Evolutionary conservation across 2,329 filamentous ascomycete genomes (phyloP), one percentile per base, ranked within the genome.

Genomic region (Penicillium sp.): DNA sequence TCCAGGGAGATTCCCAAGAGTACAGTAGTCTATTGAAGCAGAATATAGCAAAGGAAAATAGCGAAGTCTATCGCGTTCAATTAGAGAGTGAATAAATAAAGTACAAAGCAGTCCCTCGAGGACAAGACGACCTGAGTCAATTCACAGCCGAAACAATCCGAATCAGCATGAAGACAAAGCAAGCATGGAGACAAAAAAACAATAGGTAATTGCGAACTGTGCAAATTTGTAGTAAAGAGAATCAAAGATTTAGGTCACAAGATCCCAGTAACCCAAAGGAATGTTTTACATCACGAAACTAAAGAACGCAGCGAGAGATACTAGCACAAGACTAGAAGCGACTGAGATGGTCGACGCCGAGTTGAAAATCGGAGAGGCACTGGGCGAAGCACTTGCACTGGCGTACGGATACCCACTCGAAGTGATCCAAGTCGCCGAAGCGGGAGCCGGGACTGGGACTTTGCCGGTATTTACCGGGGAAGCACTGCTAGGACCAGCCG

Each of bases 391-490:
- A 18, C 36, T 38, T 18, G 36, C 35, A 14, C 49, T 49, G 16
- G 53, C 35, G 5, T 34, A 56, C 9, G 53, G 13, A 27, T 44
- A 39, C 3, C 29, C 42, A 39, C 47, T 47, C 6, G 34, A 53
- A 23, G 18, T 55, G 11, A 51, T 34, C 59, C 54, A 58, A 30
- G 55, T 59, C 5, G 59, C 60, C 16, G 53, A 55, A 60, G 58
- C 64, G 27, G 59, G 57, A 60, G 58, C 64, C 29, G 59, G 57
- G 16, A 57, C 63, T 35, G 63, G 56, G 14, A 67, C 49, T 29
- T 38, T 39, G 35, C 55, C 55, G 9, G 65, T 63, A 35, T 51
- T 44, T 10, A 58, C 60, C 13, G 66, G 47, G 9, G 62, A 61
- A 7, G 58, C 50, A 8, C 51, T 54, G 8, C 55, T 61, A 38